A percentile compares a stretch with the other conserved stretches of the same genome.
Conservation (phyloP, 2,329 filamentous ascomycete species). For the Chaetomium olivaceum region DNA sequence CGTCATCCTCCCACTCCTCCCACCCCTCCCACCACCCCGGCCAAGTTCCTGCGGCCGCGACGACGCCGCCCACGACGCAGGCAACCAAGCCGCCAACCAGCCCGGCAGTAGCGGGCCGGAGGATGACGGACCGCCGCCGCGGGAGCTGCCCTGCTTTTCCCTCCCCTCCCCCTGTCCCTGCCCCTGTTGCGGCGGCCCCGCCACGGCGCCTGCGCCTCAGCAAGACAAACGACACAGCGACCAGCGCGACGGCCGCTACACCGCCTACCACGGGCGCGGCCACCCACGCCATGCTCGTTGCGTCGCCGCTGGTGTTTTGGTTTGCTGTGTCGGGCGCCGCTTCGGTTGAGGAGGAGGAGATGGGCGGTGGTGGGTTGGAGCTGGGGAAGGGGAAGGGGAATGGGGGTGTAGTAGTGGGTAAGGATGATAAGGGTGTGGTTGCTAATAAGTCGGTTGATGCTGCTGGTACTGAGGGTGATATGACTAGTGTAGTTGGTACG, state of each 20-base stretch:
- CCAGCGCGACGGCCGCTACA: constrained; percentile 37
- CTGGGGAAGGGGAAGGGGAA: constrained; percentile 19
- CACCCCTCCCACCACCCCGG: not conserved
- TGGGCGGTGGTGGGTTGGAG: not conserved
- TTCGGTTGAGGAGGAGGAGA: constrained; percentile 6
- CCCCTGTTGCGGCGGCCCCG: constrained; percentile 17
- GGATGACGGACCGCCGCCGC: no score
- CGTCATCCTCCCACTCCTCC: constrained; percentile 8
- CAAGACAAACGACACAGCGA: constrained; percentile 38
- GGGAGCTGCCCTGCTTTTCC: no score
- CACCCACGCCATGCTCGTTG: constrained; percentile 37
- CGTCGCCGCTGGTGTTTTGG: not conserved
- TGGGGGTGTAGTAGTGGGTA: not conserved
- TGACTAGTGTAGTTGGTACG: not conserved
- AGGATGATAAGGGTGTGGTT: not conserved
- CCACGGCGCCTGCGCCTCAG: constrained; percentile 33
- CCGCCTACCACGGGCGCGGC: constrained; percentile 40
- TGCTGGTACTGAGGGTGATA: not conserved
- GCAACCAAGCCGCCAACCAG: constrained; percentile 27
- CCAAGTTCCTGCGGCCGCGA: not conserved
- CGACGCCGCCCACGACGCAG: constrained; percentile 9
- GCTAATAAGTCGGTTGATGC: not conserved
- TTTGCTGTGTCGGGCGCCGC: constrained; percentile 1
- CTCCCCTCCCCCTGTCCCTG: no score
- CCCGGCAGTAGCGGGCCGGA: no score